These are phyloP conservation scores for Rhododendron mucronatum DNA, from an alignment of 148 eudicot genomes.

Conservation along the genomic window DNA sequence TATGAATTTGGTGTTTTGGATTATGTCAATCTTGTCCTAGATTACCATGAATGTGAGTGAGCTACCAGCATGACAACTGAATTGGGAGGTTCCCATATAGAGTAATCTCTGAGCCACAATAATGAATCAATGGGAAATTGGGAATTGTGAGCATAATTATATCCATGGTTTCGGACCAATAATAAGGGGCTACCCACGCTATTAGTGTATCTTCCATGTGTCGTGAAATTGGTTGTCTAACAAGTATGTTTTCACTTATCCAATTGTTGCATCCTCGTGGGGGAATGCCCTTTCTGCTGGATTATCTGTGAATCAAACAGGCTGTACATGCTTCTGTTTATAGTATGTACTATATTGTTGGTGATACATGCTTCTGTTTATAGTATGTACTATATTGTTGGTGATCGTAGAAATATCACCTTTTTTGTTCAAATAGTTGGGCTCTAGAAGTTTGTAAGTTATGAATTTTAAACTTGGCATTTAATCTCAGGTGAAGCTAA, in stretches of 20 bases:
- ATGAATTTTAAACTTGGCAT: neutral
- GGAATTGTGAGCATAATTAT: neutral
- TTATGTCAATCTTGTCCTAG: neutral
- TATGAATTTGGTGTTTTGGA: neutral
- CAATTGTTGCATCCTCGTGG: neutral
- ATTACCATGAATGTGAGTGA: neutral
- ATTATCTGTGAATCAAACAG: neutral
- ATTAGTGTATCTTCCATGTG: neutral
- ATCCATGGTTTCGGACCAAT: neutral
- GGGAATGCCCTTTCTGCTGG: neutral
- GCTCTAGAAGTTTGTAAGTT: neutral
- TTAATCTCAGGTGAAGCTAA: conserved; percentile 67
- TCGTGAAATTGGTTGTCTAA: neutral
- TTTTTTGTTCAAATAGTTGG: neutral
- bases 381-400: neutral
- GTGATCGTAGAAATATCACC: neutral
- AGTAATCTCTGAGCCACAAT: neutral
- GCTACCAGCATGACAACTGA: neutral
- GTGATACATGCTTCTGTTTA: neutral
- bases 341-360: too few species aligned
- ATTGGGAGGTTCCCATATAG: neutral
- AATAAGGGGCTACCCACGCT: neutral
- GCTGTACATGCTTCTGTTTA: neutral
- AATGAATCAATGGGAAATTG: neutral
- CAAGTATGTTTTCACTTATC: neutral